A percentile compares a stretch with the other conserved stretches of the same genome.
Evolutionary conservation across 1,284 basidiomycete species (phyloP).

Genomic region (Pseudozyma sp.): DNA sequence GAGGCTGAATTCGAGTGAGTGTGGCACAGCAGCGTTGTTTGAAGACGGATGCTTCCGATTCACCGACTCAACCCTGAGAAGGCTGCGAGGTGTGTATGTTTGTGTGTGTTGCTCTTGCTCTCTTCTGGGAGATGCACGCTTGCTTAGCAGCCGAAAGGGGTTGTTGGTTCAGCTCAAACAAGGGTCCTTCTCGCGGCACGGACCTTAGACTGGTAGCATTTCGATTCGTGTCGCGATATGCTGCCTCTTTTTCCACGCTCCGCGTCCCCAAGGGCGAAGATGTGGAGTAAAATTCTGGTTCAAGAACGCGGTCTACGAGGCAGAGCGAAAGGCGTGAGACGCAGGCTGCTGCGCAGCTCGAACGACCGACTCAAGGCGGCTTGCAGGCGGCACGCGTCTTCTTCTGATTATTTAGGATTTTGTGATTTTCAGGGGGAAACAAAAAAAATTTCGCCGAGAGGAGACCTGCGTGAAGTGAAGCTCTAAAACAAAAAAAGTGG

Average conservation of each 20-base stretch:
- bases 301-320: background rate
- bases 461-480: slow-evolving; percentile 2
- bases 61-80: no score
- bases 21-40: no score
- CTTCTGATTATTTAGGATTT: background rate
- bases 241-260: background rate
- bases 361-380: no score
- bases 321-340: no score
- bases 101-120: no score
- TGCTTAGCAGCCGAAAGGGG: no score
- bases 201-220: background rate
- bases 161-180: no score
- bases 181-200: slow-evolving; percentile 7
- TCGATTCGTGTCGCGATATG: slow-evolving; percentile 2
- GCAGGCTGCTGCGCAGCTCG: no score
- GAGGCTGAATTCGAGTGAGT: background rate
- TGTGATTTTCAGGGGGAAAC: background rate
- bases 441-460: slow-evolving; percentile 26
- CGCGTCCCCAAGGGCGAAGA: background rate
- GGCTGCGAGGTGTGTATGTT: no score
- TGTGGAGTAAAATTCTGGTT: slow-evolving; percentile 11
- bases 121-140: no score
- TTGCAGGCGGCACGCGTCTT: slow-evolving; percentile 4
- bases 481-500: slow-evolving; percentile 6
- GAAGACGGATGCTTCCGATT: no score